Conservation (phyloP, 164 flowering plant species). For the Berberis vulgaris region DNA sequence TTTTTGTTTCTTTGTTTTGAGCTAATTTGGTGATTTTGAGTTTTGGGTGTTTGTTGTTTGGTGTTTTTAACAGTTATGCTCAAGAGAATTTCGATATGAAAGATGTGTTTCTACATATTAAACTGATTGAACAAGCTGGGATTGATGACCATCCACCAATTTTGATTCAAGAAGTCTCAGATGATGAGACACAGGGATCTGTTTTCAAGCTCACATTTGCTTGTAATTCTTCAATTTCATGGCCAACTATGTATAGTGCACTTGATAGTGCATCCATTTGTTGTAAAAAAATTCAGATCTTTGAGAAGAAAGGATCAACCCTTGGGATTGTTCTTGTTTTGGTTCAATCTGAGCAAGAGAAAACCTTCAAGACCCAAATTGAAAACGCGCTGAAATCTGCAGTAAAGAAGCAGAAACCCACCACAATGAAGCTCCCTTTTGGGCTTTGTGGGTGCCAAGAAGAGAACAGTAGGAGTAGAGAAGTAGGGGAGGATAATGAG, state of each 20-base stretch:
- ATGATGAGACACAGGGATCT: constrained; percentile 40
- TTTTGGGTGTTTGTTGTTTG: background rate
- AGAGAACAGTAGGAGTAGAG: constrained; percentile 41
- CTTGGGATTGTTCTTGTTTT: constrained; percentile 57
- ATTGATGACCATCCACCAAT: constrained; percentile 60
- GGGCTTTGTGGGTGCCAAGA: constrained; percentile 97
- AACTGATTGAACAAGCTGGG: constrained; percentile 69
- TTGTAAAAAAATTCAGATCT: constrained; percentile 88
- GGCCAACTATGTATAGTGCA: constrained; percentile 70
- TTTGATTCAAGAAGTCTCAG: constrained; percentile 55
- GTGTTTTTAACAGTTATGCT: constrained; percentile 47
- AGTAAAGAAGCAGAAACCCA: constrained; percentile 47
- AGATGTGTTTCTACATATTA: constrained; percentile 82
- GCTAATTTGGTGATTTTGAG: background rate
- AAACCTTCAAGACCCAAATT: constrained; percentile 34
- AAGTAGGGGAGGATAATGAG: constrained; percentile 44
- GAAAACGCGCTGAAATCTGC: constrained; percentile 65
- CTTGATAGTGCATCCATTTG: constrained; percentile 61
- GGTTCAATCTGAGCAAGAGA: constrained; percentile 67
- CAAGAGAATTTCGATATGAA: constrained; percentile 90
- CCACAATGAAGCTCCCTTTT: constrained; percentile 69
- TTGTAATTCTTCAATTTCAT: constrained; percentile 67
- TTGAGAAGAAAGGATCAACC: constrained; percentile 78
- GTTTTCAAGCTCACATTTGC: constrained; percentile 77
- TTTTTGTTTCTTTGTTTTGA: background rate